These are phyloP conservation scores for Beverwykella pulmonaria DNA, from an alignment of 495 filamentous ascomycete species.

Conservation along the genomic window DNA sequence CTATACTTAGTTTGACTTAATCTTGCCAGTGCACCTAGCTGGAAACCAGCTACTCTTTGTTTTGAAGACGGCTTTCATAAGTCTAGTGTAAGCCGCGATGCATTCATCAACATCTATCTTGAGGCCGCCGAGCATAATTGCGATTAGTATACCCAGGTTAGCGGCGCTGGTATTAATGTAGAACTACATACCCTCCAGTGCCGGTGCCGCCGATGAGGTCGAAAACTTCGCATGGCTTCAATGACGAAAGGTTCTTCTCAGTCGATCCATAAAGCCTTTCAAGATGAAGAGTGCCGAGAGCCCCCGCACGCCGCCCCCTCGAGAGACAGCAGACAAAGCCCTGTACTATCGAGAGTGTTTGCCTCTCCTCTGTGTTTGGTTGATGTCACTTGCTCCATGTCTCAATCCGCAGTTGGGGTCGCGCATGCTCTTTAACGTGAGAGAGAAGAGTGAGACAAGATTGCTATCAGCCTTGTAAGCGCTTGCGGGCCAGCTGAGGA, in stretches of 20 bases:
- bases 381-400: not conserved
- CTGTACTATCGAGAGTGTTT: slow-evolving; percentile 12
- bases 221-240: slow-evolving; percentile 34
- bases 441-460: no score
- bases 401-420: no score
- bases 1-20: no score
- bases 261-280: slow-evolving; percentile 23
- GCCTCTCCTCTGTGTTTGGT: slow-evolving; percentile 4
- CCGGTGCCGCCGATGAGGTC: slow-evolving; percentile 37
- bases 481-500: no score
- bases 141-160: slow-evolving; percentile 17
- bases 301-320: slow-evolving; percentile 38
- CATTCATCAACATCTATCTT: slow-evolving; percentile 20
- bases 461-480: no score
- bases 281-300: slow-evolving; percentile 32
- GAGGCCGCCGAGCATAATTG: slow-evolving; percentile 34
- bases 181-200: not conserved
- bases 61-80: slow-evolving; percentile 30
- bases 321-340: slow-evolving; percentile 31
- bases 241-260: slow-evolving; percentile 11
- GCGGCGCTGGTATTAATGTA: not conserved
- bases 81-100: slow-evolving; percentile 22
- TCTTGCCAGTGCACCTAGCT: slow-evolving; percentile 35
- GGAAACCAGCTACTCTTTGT: slow-evolving; percentile 31
- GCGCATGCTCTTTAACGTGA: no score